Conservation (phyloP, 192 early-diverging fungal species). For the Dissophora globulifera region DNA sequence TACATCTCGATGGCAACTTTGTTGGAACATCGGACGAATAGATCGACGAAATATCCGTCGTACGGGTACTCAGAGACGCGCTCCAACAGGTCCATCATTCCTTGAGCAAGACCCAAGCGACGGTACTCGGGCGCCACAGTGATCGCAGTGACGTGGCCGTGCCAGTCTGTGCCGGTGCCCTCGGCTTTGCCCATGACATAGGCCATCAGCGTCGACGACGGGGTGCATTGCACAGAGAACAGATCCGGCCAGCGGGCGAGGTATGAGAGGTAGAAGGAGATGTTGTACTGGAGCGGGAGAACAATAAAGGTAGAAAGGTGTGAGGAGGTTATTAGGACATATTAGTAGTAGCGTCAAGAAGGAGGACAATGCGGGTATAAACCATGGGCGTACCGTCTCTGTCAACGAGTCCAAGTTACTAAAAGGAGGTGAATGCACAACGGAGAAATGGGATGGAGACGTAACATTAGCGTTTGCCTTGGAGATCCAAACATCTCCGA, state of each 20-base stretch:
- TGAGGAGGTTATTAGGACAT: neutral
- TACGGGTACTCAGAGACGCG: slow-evolving; percentile 92
- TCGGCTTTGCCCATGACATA: slow-evolving; percentile 99
- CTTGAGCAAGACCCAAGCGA: slow-evolving; percentile 87
- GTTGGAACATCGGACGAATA: slow-evolving; percentile 96
- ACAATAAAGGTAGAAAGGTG: neutral
- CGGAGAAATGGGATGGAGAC: no score
- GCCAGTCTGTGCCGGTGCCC: slow-evolving; percentile 88
- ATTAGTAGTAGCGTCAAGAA: neutral
- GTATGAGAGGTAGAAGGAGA: slow-evolving; percentile 94
- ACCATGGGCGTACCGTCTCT: slow-evolving; percentile 88
- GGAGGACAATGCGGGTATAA: no score
- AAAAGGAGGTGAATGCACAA: neutral
- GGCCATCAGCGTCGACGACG: slow-evolving; percentile 80
- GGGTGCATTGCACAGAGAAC: slow-evolving; percentile 84
- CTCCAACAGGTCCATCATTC: slow-evolving; percentile 91
- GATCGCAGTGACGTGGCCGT: slow-evolving; percentile 98
- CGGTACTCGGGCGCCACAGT: slow-evolving; percentile 97
- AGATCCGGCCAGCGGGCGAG: slow-evolving; percentile 95
- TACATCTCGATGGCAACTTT: slow-evolving; percentile 93
- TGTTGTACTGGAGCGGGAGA: slow-evolving; percentile 72
- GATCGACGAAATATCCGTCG: slow-evolving; percentile 92
- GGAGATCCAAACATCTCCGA: no score
- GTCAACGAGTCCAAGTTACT: slow-evolving; percentile 94
- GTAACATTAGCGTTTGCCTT: no score